Percentiles rank a stretch among this genome's conserved stretches.
phyloP scores from a whole-genome alignment of 2,329 filamentous ascomycete genomes.

The Hypoxylon rubiginosum region DNA sequence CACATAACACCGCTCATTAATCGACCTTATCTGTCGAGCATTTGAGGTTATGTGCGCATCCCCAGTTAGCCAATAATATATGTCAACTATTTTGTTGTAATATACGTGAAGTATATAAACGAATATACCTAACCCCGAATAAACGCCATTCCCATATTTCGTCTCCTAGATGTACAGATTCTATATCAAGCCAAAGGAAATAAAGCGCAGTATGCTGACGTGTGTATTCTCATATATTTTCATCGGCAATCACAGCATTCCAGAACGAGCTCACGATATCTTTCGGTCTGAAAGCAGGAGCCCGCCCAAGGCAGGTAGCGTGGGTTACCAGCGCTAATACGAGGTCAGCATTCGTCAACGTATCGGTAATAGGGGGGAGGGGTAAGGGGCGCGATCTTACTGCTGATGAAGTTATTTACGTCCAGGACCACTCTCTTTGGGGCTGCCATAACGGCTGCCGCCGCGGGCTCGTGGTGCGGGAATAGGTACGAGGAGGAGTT shows the following conservation, averaged over 20 bases:
- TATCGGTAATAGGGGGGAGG: background rate
- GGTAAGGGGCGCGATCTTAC: slow-evolving; percentile 17
- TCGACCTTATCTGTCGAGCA: too few species aligned
- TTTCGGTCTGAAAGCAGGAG: slow-evolving; percentile 48
- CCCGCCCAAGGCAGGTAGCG: slow-evolving; percentile 48
- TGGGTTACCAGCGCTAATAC: slow-evolving; percentile 43
- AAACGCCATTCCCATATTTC: too few species aligned
- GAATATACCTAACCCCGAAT: too few species aligned
- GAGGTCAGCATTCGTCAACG: slow-evolving; percentile 8
- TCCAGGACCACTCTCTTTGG: slow-evolving; percentile 35
- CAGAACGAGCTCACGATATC: slow-evolving; percentile 51
- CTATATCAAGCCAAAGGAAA: background rate
- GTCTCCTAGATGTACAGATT: background rate
- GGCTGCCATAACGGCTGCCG: background rate
- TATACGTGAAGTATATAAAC: too few species aligned
- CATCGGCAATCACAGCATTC: slow-evolving; percentile 43
- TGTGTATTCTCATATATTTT: slow-evolving; percentile 4
- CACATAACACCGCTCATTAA: background rate
- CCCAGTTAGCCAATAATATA: too few species aligned
- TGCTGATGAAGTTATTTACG: slow-evolving; percentile 33
- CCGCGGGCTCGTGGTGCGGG: slow-evolving; percentile 15
- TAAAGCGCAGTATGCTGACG: background rate
- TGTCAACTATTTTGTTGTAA: too few species aligned
- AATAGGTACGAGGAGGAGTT: slow-evolving; percentile 27
- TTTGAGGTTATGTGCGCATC: too few species aligned